These are phyloP conservation scores for Pseudohyphozyma bogoriensis DNA, from an alignment of 768 basidiomycete genomes.

Conservation along the genomic window DNA sequence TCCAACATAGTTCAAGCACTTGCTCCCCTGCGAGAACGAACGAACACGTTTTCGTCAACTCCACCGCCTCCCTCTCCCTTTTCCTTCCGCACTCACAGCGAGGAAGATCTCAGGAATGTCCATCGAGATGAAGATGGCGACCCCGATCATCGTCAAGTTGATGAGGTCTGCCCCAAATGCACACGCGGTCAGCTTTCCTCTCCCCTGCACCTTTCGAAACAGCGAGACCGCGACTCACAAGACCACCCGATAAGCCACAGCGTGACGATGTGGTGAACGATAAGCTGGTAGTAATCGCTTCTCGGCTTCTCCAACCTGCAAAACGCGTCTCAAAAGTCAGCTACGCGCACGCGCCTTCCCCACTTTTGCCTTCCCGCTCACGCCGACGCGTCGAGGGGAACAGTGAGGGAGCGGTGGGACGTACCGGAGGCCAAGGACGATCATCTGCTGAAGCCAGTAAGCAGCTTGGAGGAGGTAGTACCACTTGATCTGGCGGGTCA, in stretches of 20 bases:
- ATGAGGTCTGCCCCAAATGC: constrained; percentile 41
- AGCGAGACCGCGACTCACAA: constrained; percentile 36
- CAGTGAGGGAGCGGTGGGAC: not conserved
- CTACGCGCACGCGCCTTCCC: not conserved
- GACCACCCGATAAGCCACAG: constrained; percentile 83
- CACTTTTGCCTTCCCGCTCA: no score
- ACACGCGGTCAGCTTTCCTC: constrained; percentile 32
- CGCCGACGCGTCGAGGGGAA: not conserved
- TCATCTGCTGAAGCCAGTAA: constrained; percentile 89
- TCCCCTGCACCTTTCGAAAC: not conserved
- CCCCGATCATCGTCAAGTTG: constrained; percentile 78
- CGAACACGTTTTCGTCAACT: not conserved
- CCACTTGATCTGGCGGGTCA: constrained; percentile 70
- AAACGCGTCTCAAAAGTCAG: no score
- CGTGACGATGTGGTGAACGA: constrained; percentile 85
- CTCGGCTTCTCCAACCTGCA: constrained; percentile 78
- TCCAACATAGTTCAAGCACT: constrained; percentile 78
- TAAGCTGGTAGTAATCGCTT: constrained; percentile 77
- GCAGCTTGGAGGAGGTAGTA: constrained; percentile 85
- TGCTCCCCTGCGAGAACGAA: constrained; percentile 52
- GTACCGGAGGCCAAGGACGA: constrained; percentile 61
- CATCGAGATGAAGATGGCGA: constrained; percentile 91
- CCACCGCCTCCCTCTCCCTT: no score
- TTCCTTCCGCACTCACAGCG: constrained; percentile 50
- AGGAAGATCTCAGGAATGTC: constrained; percentile 85